Evolutionary conservation across 768 basidiomycete genomes (phyloP), one percentile per base, ranked within the genome.

Genomic region (Tulasnella sp.): DNA sequence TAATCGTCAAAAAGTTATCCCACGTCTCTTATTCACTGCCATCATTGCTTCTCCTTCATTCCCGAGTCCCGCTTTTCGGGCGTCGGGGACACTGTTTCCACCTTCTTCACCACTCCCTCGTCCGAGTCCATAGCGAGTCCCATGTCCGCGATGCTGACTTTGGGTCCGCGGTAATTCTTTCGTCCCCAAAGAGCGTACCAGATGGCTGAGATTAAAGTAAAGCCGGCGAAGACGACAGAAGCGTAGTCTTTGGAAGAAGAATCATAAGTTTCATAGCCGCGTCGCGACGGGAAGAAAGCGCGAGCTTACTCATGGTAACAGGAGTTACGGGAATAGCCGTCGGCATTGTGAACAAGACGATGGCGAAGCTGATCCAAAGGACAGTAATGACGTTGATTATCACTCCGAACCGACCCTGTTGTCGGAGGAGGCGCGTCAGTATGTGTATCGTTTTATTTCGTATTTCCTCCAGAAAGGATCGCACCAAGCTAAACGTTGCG

Each of bases 311-410:
- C 89, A 92, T 92, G 7, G 90, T 86, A 0, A 85, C 86, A 78
- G 81, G 82, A 7, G 89, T 89, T 48, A 90, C 90, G 6, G 92
- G 92, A 5, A 92, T 86, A 54, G 88, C 87, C 8, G 90, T 89
- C 8, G 91, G 92, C 91, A 93, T 92, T 34, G 91, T 92, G 83
- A 92, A 93, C 81, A 93, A 83, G 44, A 92, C 89, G 64, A 91
- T 90, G 83, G 91, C 89, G 76, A 93, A 91, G 75, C 85, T 72
- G 80, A 90, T 86, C 92, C 92, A 93, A n/a, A 89, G 75, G 14
- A 93, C 87, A 5, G 91, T 90, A 24, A 89, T 83, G 14, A 84
- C 83, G 84, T 93, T 93, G 11, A 91, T 85, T 60, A 85, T 34
- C 44, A 80, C 84, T 0, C 92, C 92, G 80, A 86, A 85, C 40